phyloP scores from a whole-genome alignment of 1,284 basidiomycete species.

The Sparassis latifolia region DNA sequence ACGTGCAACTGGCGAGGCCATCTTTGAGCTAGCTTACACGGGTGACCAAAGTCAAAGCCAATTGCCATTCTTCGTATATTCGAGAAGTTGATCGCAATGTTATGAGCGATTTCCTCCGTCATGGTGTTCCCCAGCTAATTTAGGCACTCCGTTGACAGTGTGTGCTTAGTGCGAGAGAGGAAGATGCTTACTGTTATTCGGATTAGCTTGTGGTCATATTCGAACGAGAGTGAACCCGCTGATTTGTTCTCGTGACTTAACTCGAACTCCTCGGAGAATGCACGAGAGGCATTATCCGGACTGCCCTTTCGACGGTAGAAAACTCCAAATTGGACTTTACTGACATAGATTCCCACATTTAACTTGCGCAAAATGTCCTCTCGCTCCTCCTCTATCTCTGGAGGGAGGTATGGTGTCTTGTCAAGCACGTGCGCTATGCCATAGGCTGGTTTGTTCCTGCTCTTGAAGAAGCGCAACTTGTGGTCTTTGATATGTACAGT shows the following conservation, averaged over 20 bases:
- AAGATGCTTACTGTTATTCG: slow-evolving; percentile 42
- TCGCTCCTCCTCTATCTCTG: slow-evolving; percentile 50
- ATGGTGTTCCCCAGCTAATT: slow-evolving; percentile 48
- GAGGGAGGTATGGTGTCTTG: slow-evolving; percentile 58
- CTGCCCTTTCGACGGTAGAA: slow-evolving; percentile 34
- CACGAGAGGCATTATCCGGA: slow-evolving; percentile 33
- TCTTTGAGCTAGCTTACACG: slow-evolving; percentile 24
- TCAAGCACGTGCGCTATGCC: slow-evolving; percentile 18
- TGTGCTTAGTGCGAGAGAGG: background rate
- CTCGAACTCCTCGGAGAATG: slow-evolving; percentile 60
- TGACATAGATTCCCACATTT: slow-evolving; percentile 42
- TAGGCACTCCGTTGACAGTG: background rate
- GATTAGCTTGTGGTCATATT: slow-evolving; percentile 61
- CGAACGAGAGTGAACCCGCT: slow-evolving; percentile 48
- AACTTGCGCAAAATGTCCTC: slow-evolving; percentile 39
- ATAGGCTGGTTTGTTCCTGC: slow-evolving; percentile 10
- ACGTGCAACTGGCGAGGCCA: background rate
- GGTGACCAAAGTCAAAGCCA: slow-evolving; percentile 44
- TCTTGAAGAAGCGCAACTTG: slow-evolving; percentile 18
- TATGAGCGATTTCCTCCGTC: slow-evolving; percentile 43
- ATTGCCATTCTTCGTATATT: slow-evolving; percentile 54
- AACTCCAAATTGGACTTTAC: slow-evolving; percentile 56
- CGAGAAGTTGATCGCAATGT: slow-evolving; percentile 47
- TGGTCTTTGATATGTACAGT: slow-evolving; percentile 34
- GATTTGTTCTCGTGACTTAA: slow-evolving; percentile 31